Base-by-base conservation (phyloP, 2,329 filamentous ascomycete species). In the Arachnomyces sp. region DNA sequence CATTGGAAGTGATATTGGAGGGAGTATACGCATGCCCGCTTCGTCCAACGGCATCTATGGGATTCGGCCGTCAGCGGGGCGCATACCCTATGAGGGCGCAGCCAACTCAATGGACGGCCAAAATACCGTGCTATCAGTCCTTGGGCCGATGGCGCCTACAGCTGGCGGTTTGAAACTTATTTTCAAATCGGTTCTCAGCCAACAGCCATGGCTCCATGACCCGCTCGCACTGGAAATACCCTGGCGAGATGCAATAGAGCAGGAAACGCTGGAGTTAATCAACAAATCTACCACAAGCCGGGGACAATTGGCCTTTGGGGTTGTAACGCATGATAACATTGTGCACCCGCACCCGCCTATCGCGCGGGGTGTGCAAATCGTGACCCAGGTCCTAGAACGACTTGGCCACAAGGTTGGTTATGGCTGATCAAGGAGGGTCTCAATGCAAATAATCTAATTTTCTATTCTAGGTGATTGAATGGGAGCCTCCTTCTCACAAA, bases 51-150 rank as follows among this genome's bases (percentile, higher is more conserved):
- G 71, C 2, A 50, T 80, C 0, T 80, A 72, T 51, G 75, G 74
- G 1, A 51, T 80, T 13, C 67, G 75, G 25, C 75, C 77, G 0
- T 74, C 71, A 0, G 47, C 60, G 1, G 75, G 75, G 0, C 62
- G 77, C 17, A 59, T 80, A 1, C 69, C 68, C 1, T 77, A 76
- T 42, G 65, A 75, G 54, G 74, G 72, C 13, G 73, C 75, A 62
- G 77, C 79, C 1, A 82, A 81, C 52, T 74, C 69, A 7, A 74
- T 78, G 68, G 75, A 75, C 38, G 82, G 82, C 0, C 79, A 86
- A 49, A 78, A 75, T 47, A 73, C 69, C 0, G 68, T 83, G 25
- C 63, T 77, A 2, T 82, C 75, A 0, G 76, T 82, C 1, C 71
- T 82, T 9, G 82, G 81, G 0, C 78, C 80, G 0, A 55, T 87